Evolutionary conservation across 768 basidiomycete genomes (phyloP).

Genomic region (Tulasnella sp.): DNA sequence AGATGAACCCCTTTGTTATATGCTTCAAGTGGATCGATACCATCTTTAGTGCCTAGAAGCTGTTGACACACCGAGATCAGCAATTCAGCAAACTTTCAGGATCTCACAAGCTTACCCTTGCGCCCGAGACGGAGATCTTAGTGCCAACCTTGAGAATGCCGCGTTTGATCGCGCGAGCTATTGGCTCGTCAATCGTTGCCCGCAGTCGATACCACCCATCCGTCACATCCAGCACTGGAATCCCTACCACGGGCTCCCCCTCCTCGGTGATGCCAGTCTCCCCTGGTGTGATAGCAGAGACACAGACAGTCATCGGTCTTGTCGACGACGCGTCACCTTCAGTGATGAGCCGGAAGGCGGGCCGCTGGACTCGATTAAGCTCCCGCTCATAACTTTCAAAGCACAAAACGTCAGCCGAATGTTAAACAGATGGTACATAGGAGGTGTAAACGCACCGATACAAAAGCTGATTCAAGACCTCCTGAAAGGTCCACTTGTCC

Average conservation of each 20-base stretch:
- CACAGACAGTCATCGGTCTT: conserved; percentile 73
- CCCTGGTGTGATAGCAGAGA: conserved; percentile 51
- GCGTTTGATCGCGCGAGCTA: conserved; percentile 55
- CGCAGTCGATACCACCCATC: conserved; percentile 94
- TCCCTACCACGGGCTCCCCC: conserved; percentile 29
- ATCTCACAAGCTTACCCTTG: conserved; percentile 44
- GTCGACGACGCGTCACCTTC: conserved; percentile 73
- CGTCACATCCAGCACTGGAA: conserved; percentile 74
- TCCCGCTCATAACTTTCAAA: conserved; percentile 62
- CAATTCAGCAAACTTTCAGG: not conserved
- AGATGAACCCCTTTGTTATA: conserved; percentile 51
- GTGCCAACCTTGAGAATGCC: conserved; percentile 63
- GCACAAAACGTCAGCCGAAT: not conserved
- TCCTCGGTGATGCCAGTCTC: conserved; percentile 29
- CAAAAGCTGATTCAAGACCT: conserved; percentile 69
- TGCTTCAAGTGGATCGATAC: conserved; percentile 71
- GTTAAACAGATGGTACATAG: not conserved
- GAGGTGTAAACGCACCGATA: conserved; percentile 50
- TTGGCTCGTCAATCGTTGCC: conserved; percentile 59
- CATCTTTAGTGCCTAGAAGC: conserved; percentile 66
- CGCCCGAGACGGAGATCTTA: conserved; percentile 73
- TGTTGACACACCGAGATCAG: conserved; percentile 24
- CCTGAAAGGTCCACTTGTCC: conserved; percentile 68
- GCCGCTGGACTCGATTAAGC: conserved; percentile 61
- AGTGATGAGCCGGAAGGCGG: conserved; percentile 67